Conservation (phyloP, 169 alveolate species). For the Cryptosporidium tyzzeri region DNA sequence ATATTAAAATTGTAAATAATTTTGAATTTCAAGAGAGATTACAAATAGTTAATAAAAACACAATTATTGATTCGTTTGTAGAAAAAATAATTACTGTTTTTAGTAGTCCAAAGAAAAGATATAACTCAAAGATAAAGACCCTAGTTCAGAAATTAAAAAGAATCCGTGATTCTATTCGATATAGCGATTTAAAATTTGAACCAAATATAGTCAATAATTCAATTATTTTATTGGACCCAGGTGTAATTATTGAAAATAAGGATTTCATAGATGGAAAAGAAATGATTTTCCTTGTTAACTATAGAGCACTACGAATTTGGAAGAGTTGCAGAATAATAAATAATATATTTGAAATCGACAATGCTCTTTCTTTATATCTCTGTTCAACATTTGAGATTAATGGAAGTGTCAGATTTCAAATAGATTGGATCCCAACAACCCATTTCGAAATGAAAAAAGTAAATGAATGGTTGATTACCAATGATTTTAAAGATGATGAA, state of each 20-base stretch:
- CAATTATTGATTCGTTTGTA: neutral
- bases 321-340: constrained; percentile 22
- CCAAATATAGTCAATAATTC: constrained; percentile 36
- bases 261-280: neutral
- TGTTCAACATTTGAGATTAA: constrained; percentile 17
- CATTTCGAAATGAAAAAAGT: neutral
- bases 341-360: neutral
- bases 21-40: neutral
- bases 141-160: constrained; percentile 8
- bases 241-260: constrained; percentile 2
- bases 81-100: neutral
- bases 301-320: constrained; percentile 39
- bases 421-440: constrained; percentile 51
- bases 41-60: neutral
- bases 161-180: neutral
- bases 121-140: neutral
- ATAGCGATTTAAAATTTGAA: neutral
- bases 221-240: constrained; percentile 22
- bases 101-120: neutral
- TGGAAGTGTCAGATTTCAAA: constrained; percentile 10
- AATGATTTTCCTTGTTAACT: neutral
- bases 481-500: neutral
- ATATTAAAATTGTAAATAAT: constrained; percentile 11
- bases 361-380: constrained; percentile 14
- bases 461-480: neutral